phyloP scores from a whole-genome alignment of 2,329 filamentous ascomycete species.

The Exophiala bonariae region DNA sequence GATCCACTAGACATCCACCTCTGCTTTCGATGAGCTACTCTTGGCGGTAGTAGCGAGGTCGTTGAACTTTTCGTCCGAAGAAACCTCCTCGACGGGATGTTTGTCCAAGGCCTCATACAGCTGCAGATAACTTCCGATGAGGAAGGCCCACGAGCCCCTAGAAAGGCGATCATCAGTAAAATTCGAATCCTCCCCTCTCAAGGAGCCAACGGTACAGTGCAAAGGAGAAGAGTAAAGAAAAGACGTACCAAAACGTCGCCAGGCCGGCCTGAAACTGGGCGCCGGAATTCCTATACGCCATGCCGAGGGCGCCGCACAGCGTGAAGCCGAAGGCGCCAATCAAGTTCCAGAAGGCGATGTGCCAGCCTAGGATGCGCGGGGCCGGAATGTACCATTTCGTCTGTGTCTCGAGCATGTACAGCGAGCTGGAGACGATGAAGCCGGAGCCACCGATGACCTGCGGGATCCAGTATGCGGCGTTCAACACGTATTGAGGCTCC shows the following conservation, averaged over 20 bases:
- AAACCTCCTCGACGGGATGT: slow-evolving; percentile 42
- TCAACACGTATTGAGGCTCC: slow-evolving; percentile 39
- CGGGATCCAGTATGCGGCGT: slow-evolving; percentile 63
- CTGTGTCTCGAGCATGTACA: slow-evolving; percentile 70
- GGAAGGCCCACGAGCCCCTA: slow-evolving; percentile 39
- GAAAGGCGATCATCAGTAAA: too few relatives aligned
- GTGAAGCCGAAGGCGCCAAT: slow-evolving; percentile 65
- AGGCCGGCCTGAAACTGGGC: slow-evolving; percentile 50
- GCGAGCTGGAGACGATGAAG: slow-evolving; percentile 58
- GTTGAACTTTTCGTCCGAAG: slow-evolving; percentile 2
- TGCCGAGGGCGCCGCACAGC: slow-evolving; percentile 59
- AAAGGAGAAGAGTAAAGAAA: too few relatives aligned
- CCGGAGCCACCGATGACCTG: slow-evolving; percentile 63
- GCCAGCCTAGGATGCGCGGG: slow-evolving; percentile 61
- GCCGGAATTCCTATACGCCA: slow-evolving; percentile 39
- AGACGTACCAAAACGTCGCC: slow-evolving; percentile 46
- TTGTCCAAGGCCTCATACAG: slow-evolving; percentile 52
- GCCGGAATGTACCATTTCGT: slow-evolving; percentile 63
- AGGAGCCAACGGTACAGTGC: too few relatives aligned
- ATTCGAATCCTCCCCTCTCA: too few relatives aligned
- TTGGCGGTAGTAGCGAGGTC: too few relatives aligned
- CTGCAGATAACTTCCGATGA: slow-evolving; percentile 49
- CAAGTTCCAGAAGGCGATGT: slow-evolving; percentile 66
- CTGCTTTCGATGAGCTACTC: too few relatives aligned
- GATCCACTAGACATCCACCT: too few relatives aligned